phyloP scores from a whole-genome alignment of 768 basidiomycete genomes.

The Xerocomus brunneocitrinus region DNA sequence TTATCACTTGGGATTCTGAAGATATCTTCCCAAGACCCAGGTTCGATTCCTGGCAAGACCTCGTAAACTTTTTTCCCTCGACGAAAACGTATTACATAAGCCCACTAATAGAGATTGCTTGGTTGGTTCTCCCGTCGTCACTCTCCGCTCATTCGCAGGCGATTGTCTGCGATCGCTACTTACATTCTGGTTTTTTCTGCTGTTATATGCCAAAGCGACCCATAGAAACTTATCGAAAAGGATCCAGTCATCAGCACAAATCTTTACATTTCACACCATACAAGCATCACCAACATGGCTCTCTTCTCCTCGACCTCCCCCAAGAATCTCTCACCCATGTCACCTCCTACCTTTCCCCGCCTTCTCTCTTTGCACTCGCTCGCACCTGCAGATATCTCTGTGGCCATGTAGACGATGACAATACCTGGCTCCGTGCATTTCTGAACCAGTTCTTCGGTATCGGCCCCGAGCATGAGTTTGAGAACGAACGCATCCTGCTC shows the following conservation, averaged over 20 bases:
- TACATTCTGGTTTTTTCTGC: slow-evolving; percentile 9
- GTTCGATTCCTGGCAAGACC: slow-evolving; percentile 29
- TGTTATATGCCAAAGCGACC: slow-evolving; percentile 69
- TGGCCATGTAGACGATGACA: slow-evolving; percentile 70
- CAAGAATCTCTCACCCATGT: slow-evolving; percentile 72
- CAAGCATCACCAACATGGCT: slow-evolving; percentile 48
- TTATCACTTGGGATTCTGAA: slow-evolving; percentile 40
- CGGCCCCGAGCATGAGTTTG: slow-evolving; percentile 55
- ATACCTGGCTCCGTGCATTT: slow-evolving; percentile 77
- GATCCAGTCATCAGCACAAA: slow-evolving; percentile 29
- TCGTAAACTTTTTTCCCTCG: neutral
- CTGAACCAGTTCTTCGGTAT: slow-evolving; percentile 63
- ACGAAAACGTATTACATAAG: slow-evolving; percentile 7
- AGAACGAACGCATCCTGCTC: slow-evolving; percentile 42
- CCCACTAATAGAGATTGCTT: neutral
- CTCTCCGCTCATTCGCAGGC: slow-evolving; percentile 17
- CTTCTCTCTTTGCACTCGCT: slow-evolving; percentile 54
- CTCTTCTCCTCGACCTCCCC: slow-evolving; percentile 52
- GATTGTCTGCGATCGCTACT: slow-evolving; percentile 5
- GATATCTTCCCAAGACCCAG: slow-evolving; percentile 28
- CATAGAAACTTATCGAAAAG: slow-evolving; percentile 38
- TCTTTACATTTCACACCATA: slow-evolving; percentile 16
- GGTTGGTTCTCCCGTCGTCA: neutral
- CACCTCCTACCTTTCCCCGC: slow-evolving; percentile 67
- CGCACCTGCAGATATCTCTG: slow-evolving; percentile 48